Percentiles rank a stretch among this genome's conserved stretches.
These are phyloP conservation scores for Malus hybrid DNA, from an alignment of 331 rosid genomes.

Conservation along the genomic window DNA sequence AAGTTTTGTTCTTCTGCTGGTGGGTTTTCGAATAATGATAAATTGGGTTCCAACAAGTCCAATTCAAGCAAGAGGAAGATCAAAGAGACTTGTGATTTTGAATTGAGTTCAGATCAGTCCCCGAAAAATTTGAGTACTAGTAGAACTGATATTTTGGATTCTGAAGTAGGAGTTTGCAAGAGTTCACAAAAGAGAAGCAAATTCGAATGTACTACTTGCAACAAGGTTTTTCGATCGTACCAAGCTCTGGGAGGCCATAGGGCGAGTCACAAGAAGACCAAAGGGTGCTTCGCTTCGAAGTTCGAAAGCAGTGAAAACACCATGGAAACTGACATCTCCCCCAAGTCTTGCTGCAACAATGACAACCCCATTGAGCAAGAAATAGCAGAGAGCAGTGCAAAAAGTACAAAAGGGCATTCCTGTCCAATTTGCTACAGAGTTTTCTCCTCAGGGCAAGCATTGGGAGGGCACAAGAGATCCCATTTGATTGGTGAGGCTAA, in stretches of 20 bases:
- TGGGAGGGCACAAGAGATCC: conserved; percentile 94
- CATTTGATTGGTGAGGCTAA: conserved; percentile 45
- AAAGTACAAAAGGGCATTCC: conserved; percentile 40
- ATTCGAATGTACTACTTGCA: conserved; percentile 71
- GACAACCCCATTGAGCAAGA: conserved; percentile 13
- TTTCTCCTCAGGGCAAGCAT: conserved; percentile 81
- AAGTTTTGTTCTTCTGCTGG: conserved; percentile 13
- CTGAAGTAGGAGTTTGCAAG: conserved; percentile 27
- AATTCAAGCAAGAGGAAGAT: conserved; percentile 40
- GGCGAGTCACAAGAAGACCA: conserved; percentile 75
- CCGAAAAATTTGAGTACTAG: conserved; percentile 7
- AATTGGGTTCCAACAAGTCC: conserved; percentile 23
- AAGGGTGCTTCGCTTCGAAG: conserved; percentile 54
- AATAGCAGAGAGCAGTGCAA: conserved; percentile 21
- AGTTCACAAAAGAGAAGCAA: conserved; percentile 47
- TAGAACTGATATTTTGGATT: conserved; percentile 11
- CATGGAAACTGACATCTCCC: conserved; percentile 45
- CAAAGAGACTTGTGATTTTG: conserved; percentile 5
- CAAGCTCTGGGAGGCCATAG: conserved; percentile 97
- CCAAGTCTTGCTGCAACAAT: conserved; percentile 17
- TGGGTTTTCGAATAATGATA: conserved; percentile 24
- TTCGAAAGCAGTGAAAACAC: conserved; percentile 54
- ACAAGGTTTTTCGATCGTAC: conserved; percentile 65
- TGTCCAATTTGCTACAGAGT: conserved; percentile 73
- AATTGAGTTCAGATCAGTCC: conserved; percentile 22